Conservation (phyloP, 768 basidiomycete genomes). For the Auricularia auricula-judae region DNA sequence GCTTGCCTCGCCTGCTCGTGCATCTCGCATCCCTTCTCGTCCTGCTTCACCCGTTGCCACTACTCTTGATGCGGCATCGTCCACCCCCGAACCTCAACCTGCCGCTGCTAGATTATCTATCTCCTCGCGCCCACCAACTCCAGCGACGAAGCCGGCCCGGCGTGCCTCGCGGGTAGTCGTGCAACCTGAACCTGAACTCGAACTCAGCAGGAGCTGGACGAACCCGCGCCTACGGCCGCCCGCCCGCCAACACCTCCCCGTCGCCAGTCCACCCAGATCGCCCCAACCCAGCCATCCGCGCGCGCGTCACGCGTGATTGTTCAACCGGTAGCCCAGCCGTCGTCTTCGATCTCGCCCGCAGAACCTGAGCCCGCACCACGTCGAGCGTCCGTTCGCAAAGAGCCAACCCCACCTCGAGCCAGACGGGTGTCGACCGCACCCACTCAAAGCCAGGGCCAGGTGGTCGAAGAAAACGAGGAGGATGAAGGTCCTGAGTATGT, state of each 20-base stretch:
- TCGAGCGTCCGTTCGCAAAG: neutral
- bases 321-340: too few relatives aligned
- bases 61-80: neutral
- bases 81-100: neutral
- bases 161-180: neutral
- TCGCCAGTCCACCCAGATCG: too few relatives aligned
- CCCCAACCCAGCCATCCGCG: too few relatives aligned
- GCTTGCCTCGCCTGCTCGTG: neutral
- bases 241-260: too few relatives aligned
- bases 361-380: neutral
- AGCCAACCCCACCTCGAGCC: neutral
- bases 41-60: neutral
- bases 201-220: too few relatives aligned
- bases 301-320: too few relatives aligned
- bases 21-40: neutral
- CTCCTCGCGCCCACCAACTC: neutral
- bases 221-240: too few relatives aligned
- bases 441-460: neutral
- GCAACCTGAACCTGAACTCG: too few relatives aligned
- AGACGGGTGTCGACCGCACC: neutral
- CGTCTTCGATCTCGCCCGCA: neutral
- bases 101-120: neutral
- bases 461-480: neutral
- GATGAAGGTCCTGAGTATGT: neutral
- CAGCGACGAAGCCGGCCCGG: neutral